A percentile compares a stretch with the other conserved stretches of the same genome.
phyloP scores from a whole-genome alignment of 1,139 yeast species.

The Entelexis sorbosivorans region DNA sequence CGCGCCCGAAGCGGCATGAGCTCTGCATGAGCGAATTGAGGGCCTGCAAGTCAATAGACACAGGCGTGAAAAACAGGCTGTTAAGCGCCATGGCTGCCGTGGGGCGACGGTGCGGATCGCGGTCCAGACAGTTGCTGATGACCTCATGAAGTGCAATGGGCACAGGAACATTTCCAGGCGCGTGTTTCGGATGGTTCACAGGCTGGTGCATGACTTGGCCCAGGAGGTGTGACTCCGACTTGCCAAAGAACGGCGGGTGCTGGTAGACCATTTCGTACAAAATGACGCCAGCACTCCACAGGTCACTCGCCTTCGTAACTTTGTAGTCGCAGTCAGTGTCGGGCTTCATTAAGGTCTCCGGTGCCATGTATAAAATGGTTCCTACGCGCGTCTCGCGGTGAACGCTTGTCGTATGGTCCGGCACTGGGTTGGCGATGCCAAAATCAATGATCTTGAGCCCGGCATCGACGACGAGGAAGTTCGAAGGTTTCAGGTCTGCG shows the following conservation, averaged over 20 bases:
- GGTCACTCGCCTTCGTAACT: constrained; percentile 91
- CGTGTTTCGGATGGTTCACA: constrained; percentile 54
- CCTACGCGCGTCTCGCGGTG: constrained; percentile 89
- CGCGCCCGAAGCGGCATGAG: constrained; percentile 5
- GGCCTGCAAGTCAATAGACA: constrained; percentile 47
- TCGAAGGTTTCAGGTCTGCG: constrained; percentile 92
- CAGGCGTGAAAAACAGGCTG: constrained; percentile 58
- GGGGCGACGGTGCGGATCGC: constrained; percentile 63
- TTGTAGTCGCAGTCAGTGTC: constrained; percentile 38
- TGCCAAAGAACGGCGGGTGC: constrained; percentile 56
- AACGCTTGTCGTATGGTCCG: constrained; percentile 82
- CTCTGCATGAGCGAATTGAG: constrained; percentile 3
- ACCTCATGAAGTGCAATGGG: constrained; percentile 62
- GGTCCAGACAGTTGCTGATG: constrained; percentile 57
- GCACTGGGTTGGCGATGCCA: constrained; percentile 91
- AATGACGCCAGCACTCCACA: constrained; percentile 97
- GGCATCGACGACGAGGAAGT: constrained; percentile 79
- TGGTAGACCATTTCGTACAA: constrained; percentile 94
- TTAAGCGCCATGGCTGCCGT: constrained; percentile 54
- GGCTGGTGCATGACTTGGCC: constrained; percentile 33
- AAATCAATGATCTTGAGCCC: constrained; percentile 81
- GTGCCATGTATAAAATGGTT: constrained; percentile 97
- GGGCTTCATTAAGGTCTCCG: constrained; percentile 55
- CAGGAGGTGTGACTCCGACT: constrained; percentile 72
- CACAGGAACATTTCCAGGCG: constrained; percentile 52